A percentile compares a stretch with the other conserved stretches of the same genome.
These are phyloP conservation scores for bread wheat (Triticum aestivum) DNA, from an alignment of 176 grass and related monocot genomes.

Conservation along the genomic window IWGSC_CS_RefSeq_v2.1 NC_057811.1:15768863-15769362, in stretches of 20 bases:
- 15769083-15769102: constrained; percentile 90
- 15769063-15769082: constrained; percentile 63
- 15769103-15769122: constrained; percentile 41
- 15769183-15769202: constrained; percentile 84
- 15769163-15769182: constrained; percentile 42
- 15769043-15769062: constrained; percentile 37
- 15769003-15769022: constrained; percentile 54
- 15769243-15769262: constrained; percentile 49
- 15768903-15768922: constrained; percentile 42
- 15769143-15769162: constrained; percentile 65
- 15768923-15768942: constrained; percentile 8
- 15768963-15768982: constrained; percentile 74
- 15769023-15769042: constrained; percentile 68
- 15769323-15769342: constrained; percentile 79
- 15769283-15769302: constrained; percentile 80
- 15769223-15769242: constrained; percentile 73
- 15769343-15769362: constrained; percentile 49
- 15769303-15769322: constrained; percentile 75
- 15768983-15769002: constrained; percentile 42
- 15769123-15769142: constrained; percentile 90
- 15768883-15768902: constrained; percentile 17
- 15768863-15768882: neutral
- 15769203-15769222: constrained; percentile 72
- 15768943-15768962: constrained; percentile 59
- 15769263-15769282: constrained; percentile 72